A percentile compares a stretch with the other conserved stretches of the same genome.
phyloP scores from a whole-genome alignment of 371 early-diverging fungal species.

The Synchytrium microbalum region DNA sequence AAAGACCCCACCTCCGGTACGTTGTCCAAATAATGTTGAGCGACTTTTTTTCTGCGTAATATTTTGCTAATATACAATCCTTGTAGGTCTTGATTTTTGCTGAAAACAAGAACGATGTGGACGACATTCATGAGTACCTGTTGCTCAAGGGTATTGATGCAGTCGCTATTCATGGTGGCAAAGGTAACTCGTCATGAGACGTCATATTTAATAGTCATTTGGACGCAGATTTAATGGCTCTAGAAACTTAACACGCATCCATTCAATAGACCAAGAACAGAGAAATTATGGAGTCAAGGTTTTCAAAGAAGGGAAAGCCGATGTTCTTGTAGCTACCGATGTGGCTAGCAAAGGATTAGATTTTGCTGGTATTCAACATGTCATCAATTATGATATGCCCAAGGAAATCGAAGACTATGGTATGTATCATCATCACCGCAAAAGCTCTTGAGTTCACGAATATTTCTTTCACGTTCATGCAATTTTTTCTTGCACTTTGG shows the following conservation, averaged over 20 bases:
- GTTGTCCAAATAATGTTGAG: conserved; percentile 28
- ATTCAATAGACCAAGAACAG: conserved; percentile 31
- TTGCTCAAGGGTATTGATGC: conserved; percentile 88
- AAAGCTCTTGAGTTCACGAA: no score
- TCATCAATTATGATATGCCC: conserved; percentile 98
- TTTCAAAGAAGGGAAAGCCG: conserved; percentile 53
- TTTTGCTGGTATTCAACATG: conserved; percentile 95
- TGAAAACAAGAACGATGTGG: conserved; percentile 98
- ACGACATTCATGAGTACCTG: conserved; percentile 94
- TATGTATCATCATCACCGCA: no score
- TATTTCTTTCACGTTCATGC: neutral
- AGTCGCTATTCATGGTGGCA: conserved; percentile 92
- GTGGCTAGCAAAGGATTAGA: conserved; percentile 89
- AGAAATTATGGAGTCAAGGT: conserved; percentile 30
- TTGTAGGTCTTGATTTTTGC: conserved; percentile 87
- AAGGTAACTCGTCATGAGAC: conserved; percentile 56
- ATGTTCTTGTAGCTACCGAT: conserved; percentile 86
- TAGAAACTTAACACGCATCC: conserved; percentile 9
- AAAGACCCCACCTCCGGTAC: conserved; percentile 93
- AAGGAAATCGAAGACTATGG: conserved; percentile 87
- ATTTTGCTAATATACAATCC: neutral
- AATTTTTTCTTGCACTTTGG: neutral
- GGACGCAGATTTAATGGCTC: conserved; percentile 2
- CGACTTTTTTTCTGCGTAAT: neutral
- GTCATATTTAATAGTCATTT: conserved; percentile 20